Conservation (phyloP, 768 basidiomycete genomes). For the Russula abietina region DNA sequence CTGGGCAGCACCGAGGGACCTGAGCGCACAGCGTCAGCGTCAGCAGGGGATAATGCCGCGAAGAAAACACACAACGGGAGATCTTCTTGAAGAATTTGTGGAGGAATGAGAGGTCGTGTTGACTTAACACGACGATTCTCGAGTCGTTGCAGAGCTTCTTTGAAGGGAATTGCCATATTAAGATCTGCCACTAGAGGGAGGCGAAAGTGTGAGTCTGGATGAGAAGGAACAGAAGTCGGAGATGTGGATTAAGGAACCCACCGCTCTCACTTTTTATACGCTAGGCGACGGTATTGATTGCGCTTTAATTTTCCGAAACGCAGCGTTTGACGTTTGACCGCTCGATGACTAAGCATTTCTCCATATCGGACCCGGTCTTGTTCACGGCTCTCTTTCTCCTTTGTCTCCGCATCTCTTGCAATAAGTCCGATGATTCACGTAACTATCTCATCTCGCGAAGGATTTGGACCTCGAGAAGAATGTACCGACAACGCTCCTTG, state of each 20-base stretch:
- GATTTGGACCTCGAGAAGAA: not conserved
- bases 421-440: conserved; percentile 4
- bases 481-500: not conserved
- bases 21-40: conserved; percentile 29
- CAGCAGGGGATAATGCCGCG: conserved; percentile 22
- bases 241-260: conserved; percentile 7
- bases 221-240: not conserved
- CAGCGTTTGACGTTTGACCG: not conserved
- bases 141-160: conserved; percentile 70
- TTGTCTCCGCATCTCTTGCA: not conserved
- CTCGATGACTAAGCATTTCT: conserved; percentile 4
- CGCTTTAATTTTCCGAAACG: not conserved
- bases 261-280: conserved; percentile 19
- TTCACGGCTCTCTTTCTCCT: not conserved
- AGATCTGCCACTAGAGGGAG: conserved; percentile 40
- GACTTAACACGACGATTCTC: conserved; percentile 85
- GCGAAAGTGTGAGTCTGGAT: conserved; percentile 11
- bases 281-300: not conserved
- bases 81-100: conserved; percentile 92
- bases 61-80: conserved; percentile 61
- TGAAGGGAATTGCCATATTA: conserved; percentile 67
- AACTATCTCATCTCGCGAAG: not conserved
- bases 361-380: conserved; percentile 4
- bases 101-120: conserved; percentile 86
- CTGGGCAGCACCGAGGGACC: conserved; percentile 74